These are phyloP conservation scores for Talaromyces sp. DNA, from an alignment of 2,329 filamentous ascomycete genomes.

Conservation along the genomic window DNA sequence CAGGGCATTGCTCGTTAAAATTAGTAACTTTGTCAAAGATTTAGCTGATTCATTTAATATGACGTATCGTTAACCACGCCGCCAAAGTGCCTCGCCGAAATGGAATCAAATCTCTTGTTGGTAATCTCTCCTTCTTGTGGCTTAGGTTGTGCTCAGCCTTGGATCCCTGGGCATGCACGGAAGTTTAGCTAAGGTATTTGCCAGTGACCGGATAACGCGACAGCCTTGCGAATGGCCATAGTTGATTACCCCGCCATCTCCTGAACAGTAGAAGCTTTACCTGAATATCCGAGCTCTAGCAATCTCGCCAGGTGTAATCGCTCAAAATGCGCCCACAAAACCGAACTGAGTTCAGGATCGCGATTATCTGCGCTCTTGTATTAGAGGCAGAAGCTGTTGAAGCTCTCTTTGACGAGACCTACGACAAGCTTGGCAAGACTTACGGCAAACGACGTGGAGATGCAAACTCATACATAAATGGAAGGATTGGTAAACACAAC, in stretches of 20 bases:
- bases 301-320: too few relatives aligned
- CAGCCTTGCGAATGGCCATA: background rate
- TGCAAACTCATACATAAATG: background rate
- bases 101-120: too few relatives aligned
- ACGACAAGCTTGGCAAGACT: background rate
- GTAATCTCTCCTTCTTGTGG: too few relatives aligned
- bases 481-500: background rate
- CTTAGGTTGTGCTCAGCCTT: background rate
- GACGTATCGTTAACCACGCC: too few relatives aligned
- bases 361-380: background rate
- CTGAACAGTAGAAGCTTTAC: too few relatives aligned
- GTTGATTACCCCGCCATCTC: background rate
- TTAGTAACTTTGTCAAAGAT: too few relatives aligned
- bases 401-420: background rate
- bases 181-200: background rate
- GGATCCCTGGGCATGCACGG: background rate
- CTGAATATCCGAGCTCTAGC: too few relatives aligned
- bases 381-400: conserved; percentile 7
- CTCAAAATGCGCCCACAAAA: background rate
- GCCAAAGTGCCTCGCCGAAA: too few relatives aligned
- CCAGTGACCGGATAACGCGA: background rate
- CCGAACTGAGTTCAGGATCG: background rate
- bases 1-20: too few relatives aligned
- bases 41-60: too few relatives aligned
- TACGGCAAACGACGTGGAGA: background rate